Base-by-base conservation (phyloP, 306 rosid species). In the Prunus salicina region DNA sequence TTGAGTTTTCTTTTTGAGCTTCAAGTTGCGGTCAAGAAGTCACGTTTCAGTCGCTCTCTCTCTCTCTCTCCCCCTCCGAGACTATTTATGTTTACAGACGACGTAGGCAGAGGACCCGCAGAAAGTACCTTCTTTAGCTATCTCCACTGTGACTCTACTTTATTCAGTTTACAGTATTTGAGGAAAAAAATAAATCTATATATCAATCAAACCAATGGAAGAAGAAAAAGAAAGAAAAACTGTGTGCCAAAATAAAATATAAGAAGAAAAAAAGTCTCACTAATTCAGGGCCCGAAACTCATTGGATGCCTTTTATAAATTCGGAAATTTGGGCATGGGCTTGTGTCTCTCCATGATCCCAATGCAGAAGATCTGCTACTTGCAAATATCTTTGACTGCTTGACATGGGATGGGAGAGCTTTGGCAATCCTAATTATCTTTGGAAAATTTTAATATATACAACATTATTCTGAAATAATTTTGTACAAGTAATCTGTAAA, bases 61-160 rank as follows among this genome's bases (percentile, higher is more conserved):
- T 25, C 3, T 60, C 18, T 51, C 64, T 4, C 64, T 60, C 24
- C 25, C 8, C 6, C 61, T 3, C 27, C 8, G 62, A 16, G 2
- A 63, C 45, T 32, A 53, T 38, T 72, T 41, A 72, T 60, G 1
- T 41, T 56, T 28, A 13, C 66, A 38, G 76, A 72, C 67, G 58
- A 58, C 63, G 67, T 30, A 72, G 25, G 43, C 15, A 38, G 15
- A 41, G 76, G 67, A 57, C 76, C 76, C 76, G 56, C 67, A 24
- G 27, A 72, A 41, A 52, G 34, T 14, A 13, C 51, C 14, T 11
- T 28, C 55, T 41, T 28, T 56, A 2, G 13, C 62, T 20, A 4
- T 3, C 62, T 56, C 62, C 8, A 32, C 18, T 12, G 6, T 49
- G 5, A 1, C 68, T 15, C 2, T 56, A 41, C 76, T 72, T 57